These are phyloP conservation scores for Acacia concinna DNA, from an alignment of 331 rosid species.

Conservation along the genomic window DNA sequence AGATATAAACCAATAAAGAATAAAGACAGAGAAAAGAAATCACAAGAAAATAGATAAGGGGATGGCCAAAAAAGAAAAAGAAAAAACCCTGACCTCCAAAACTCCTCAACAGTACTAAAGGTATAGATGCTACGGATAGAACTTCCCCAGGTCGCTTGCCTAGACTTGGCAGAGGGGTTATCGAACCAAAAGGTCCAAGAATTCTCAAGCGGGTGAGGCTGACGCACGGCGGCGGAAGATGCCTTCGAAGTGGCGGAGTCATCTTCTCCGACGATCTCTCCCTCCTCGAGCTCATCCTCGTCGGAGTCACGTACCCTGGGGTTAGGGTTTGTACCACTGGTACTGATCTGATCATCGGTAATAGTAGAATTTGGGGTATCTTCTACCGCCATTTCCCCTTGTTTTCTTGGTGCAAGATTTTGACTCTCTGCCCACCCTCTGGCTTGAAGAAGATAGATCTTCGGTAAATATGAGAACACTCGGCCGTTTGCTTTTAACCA, in stretches of 20 bases:
- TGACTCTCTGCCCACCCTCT: not conserved
- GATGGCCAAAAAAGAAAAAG: not conserved
- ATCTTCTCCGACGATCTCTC: slow-evolving; percentile 82
- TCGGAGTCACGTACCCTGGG: slow-evolving; percentile 31
- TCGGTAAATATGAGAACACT: not conserved
- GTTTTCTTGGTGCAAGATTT: too few relatives aligned
- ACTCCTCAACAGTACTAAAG: slow-evolving; percentile 78
- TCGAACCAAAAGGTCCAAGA: slow-evolving; percentile 99
- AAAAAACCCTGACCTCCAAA: slow-evolving; percentile 65
- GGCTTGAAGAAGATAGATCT: not conserved
- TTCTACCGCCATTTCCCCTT: slow-evolving; percentile 52
- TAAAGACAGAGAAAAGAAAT: not conserved
- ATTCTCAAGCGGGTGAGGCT: slow-evolving; percentile 73
- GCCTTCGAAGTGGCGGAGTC: slow-evolving; percentile 49
- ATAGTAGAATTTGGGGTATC: slow-evolving; percentile 43
- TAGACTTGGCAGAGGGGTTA: slow-evolving; percentile 54
- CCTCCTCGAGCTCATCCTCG: slow-evolving; percentile 73
- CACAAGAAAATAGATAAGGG: not conserved
- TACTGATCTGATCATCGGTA: slow-evolving; percentile 47
- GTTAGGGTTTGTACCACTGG: not conserved
- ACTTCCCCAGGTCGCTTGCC: slow-evolving; percentile 72
- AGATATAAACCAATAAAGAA: not conserved
- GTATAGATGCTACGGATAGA: slow-evolving; percentile 70
- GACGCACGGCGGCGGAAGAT: slow-evolving; percentile 36
- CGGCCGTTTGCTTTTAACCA: not conserved